Percentiles rank a stretch among this genome's conserved stretches.
Conservation (phyloP, 345 rosid species). For the Punica granatum region DNA sequence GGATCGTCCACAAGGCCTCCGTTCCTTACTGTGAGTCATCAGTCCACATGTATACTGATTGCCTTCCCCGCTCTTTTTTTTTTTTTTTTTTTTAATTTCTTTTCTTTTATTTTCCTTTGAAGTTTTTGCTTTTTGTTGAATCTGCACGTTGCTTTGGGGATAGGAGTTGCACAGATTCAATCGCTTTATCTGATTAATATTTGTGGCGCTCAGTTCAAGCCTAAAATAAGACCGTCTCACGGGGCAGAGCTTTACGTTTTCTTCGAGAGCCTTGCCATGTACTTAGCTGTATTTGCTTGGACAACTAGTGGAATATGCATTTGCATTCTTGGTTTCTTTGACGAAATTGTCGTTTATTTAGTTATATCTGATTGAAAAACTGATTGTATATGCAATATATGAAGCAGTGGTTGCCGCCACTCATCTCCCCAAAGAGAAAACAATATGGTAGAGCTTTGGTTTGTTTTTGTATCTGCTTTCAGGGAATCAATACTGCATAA, state of each 20-base stretch:
- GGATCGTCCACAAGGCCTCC: constrained; percentile 49
- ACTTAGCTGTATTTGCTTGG: too few species aligned
- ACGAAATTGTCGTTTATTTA: not conserved
- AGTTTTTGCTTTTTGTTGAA: not conserved
- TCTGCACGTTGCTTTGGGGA: not conserved
- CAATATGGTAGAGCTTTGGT: not conserved
- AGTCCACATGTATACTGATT: too few species aligned
- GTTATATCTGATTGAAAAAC: not conserved
- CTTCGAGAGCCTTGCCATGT: too few species aligned
- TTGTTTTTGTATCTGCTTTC: not conserved
- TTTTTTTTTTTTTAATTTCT: too few species aligned
- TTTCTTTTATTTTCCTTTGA: not conserved
- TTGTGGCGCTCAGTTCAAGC: not conserved
- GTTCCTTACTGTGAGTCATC: constrained; percentile 73
- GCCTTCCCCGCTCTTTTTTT: too few species aligned
- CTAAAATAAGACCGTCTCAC: not conserved
- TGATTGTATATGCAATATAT: not conserved
- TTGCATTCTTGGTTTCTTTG: not conserved
- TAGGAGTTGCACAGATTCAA: not conserved
- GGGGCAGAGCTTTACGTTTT: not conserved
- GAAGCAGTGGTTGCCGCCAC: not conserved
- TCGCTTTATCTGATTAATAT: not conserved
- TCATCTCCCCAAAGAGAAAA: not conserved
- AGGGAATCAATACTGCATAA: not conserved
- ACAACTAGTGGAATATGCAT: too few species aligned